Evolutionary conservation across 106 monocot genomes (phyloP), one percentile per base, ranked within the genome.

Genomic region (Dendrobium catenatum): DNA sequence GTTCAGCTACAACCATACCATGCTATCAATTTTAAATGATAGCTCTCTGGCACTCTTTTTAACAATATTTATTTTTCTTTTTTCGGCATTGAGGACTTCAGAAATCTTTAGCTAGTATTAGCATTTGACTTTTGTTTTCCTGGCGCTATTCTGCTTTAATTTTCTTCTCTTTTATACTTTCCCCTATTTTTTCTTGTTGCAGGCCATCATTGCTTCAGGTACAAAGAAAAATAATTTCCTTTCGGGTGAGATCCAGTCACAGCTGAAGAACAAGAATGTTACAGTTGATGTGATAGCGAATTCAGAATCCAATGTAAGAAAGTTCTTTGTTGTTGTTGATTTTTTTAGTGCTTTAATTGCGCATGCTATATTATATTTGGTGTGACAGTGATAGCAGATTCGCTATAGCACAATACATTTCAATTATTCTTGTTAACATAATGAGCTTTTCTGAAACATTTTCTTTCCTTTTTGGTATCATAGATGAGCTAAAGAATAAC

Each of bases 161-260:
- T 44, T 44, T 44, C 6, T 44, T 44, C 44, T 44, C 0, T 44
- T 44, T 44, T 7, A 44, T 44, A 44, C 44, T 44, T 44, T 9
- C 9, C 9, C 9, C 44, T 0, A 7, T 44, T 44, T 5, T 44
- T 84, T 42, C 17, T 22, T 56, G 59, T 85, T 88, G 74, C 89
- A 95, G 95, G 89, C 87, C 27, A 86, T 95, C 26, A 91, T 91
- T 26, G 85, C 93, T 26, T 76, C 93, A 13, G 86, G 89, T 3
- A 91, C 93, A 26, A 95, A 87, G 89, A 93, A 89, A 58, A 82
- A 82, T 85, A 93, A 91, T 0, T 48, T 85, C 24, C 87, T 89
- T 31, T 72, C 91, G 47, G 89, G 95, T 29, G 95, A 95, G 82
- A 84, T 95, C 27, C 93, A 93, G 24, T 89, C 89, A 73, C 90